These are phyloP conservation scores for Arachnomyces sp. DNA, from an alignment of 2,329 filamentous ascomycete genomes.

Conservation along the genomic window DNA sequence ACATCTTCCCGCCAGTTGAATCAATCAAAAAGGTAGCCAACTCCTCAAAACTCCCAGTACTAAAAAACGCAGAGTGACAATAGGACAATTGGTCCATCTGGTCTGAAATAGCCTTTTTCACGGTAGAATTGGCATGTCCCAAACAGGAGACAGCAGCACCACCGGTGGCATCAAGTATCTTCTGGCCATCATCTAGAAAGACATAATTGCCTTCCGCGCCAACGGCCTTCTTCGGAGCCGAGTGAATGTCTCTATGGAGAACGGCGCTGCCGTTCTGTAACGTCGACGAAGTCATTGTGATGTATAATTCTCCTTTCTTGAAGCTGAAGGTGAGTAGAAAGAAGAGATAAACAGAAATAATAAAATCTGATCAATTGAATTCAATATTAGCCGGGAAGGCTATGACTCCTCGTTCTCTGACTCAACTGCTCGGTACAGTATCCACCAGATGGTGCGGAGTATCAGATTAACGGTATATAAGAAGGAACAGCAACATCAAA, in stretches of 20 bases:
- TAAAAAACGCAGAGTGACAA: slow-evolving; percentile 53
- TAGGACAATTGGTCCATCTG: slow-evolving; percentile 57
- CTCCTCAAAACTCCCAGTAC: slow-evolving; percentile 46
- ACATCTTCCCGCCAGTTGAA: slow-evolving; percentile 47
- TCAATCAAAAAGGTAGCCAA: slow-evolving; percentile 44
- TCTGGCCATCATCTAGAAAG: slow-evolving; percentile 47
- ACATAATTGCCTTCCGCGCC: slow-evolving; percentile 46
- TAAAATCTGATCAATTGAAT: not conserved
- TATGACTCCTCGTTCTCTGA: too few relatives aligned
- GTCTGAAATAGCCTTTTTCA: slow-evolving; percentile 51
- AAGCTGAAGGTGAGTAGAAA: slow-evolving; percentile 1
- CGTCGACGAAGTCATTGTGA: not conserved
- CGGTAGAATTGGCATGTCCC: slow-evolving; percentile 57
- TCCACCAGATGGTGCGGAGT: too few relatives aligned
- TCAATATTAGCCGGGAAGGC: too few relatives aligned
- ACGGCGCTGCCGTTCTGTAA: slow-evolving; percentile 26
- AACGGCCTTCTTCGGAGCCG: slow-evolving; percentile 40
- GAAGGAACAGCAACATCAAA: too few relatives aligned
- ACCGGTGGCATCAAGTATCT: slow-evolving; percentile 63
- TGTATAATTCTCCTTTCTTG: slow-evolving; percentile 1
- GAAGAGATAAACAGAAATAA: not conserved
- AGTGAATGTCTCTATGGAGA: slow-evolving; percentile 46
- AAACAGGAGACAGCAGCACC: slow-evolving; percentile 67
- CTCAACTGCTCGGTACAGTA: too few relatives aligned
- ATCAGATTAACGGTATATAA: too few relatives aligned